phyloP scores from a whole-genome alignment of 129 eudicot genomes.

The Artemisia argyi region DNA sequence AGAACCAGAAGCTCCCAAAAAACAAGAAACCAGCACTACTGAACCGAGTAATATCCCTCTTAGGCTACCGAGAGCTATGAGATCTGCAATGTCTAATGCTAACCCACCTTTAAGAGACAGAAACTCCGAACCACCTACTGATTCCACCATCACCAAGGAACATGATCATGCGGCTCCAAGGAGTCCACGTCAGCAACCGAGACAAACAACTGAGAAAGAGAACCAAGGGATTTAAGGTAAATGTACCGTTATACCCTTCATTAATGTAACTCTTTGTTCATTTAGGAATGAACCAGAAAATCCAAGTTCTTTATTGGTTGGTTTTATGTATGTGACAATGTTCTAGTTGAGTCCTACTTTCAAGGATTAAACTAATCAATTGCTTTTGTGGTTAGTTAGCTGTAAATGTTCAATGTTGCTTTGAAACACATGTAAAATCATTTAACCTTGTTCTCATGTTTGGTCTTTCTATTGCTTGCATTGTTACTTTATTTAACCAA shows the following conservation, averaged over 20 bases:
- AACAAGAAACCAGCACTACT: conserved; percentile 37
- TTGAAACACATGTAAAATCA: neutral
- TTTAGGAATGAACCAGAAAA: neutral
- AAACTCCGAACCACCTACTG: conserved; percentile 52
- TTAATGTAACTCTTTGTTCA: conserved; percentile 4
- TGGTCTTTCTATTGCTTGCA: too few species aligned
- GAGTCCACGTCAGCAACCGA: conserved; percentile 44
- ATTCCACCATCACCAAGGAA: conserved; percentile 31
- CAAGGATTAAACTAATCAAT: neutral
- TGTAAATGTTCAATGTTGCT: conserved; percentile 11
- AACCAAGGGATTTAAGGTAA: conserved; percentile 40
- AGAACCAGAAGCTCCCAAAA: conserved; percentile 39
- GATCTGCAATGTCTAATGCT: conserved; percentile 48
- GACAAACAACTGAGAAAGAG: conserved; percentile 59
- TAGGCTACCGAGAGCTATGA: conserved; percentile 83
- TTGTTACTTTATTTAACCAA: neutral
- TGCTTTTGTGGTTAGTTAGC: neutral
- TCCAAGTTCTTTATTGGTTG: too few species aligned
- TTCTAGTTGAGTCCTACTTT: neutral
- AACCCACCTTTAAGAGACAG: conserved; percentile 58
- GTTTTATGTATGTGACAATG: too few species aligned
- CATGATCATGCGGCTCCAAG: conserved; percentile 39
- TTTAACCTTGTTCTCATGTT: too few species aligned
- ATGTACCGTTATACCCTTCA: neutral
- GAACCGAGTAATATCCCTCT: conserved; percentile 51